Evolutionary conservation across 1,284 basidiomycete species (phyloP), one percentile per base, ranked within the genome.

Genomic region (Sporisorium reilianum): DNA sequence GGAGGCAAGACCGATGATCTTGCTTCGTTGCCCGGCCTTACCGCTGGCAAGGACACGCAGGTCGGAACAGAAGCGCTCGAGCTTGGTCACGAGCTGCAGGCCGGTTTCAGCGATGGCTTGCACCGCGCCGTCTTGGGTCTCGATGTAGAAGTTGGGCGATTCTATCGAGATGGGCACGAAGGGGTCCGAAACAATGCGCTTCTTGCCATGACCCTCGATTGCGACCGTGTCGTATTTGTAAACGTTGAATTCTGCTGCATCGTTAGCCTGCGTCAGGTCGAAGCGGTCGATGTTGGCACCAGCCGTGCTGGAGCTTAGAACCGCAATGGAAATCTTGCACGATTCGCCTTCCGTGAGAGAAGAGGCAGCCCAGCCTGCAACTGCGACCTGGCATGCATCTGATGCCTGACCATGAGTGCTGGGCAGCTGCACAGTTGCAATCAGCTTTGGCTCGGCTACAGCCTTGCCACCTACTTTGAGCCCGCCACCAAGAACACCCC

Each of bases 1-100:
- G 18, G 87, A 85, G 1, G 91, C 88, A 10, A 93, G 88, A 0
- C 92, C 93, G 56, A 94, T 55, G 46, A 71, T 26, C n/a, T 55
- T 64, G 40, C 67, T 50, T n/a, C 32, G 22, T 36, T 46, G 36
- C 0, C 36, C 69, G 0, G 53, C 32, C 16, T 30, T 60, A 12
- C 64, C 56, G 23, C 60, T 34, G 1, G 62, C 62, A 9, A 72
- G 59, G 28, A 76, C 36, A 6, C 66, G 64, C 22, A 65, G 18
- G 11, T 63, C 61, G 6, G 65, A 55, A 44, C 74, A 76, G 54
- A 80, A 74, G 22, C 60, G 59, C 28, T 59, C 64, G 14, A 80
- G 50, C 36, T 60, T 52, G 8, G 68, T 55, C 14, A 78, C 51
- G 18, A 38, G 55, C 55, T 62, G 45, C 16, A 54, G n/a, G 8